A percentile compares a stretch with the other conserved stretches of the same genome.
Evolutionary conservation across 2,329 filamentous ascomycete species (phyloP).

Genomic region (Nannizziopsis arthrosporioides): DNA sequence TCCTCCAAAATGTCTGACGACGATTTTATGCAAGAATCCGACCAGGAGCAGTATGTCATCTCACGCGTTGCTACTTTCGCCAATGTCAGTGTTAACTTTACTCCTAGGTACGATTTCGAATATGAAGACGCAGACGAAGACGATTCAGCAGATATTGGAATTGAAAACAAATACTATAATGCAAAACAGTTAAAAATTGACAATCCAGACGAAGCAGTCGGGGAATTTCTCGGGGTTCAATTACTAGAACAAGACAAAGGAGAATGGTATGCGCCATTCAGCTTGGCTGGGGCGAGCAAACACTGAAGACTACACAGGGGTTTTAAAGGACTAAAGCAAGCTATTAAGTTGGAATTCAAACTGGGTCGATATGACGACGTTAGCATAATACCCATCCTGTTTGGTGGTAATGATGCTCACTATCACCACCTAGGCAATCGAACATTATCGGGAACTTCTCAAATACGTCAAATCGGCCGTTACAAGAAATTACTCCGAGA

Average conservation of each 20-base stretch:
- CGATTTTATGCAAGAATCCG: constrained; percentile 89
- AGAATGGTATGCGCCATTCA: constrained; percentile 55
- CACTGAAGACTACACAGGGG: constrained; percentile 41
- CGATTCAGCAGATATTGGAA: constrained; percentile 76
- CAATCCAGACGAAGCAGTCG: constrained; percentile 77
- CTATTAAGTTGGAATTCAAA: constrained; percentile 87
- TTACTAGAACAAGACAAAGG: constrained; percentile 79
- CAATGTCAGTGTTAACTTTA: background rate
- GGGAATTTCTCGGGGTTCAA: constrained; percentile 83
- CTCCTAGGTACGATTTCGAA: constrained; percentile 74
- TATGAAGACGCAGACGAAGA: constrained; percentile 92
- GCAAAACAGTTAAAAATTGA: constrained; percentile 89
- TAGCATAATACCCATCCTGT: constrained; percentile 8
- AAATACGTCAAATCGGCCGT: constrained; percentile 96
- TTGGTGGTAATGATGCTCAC: background rate
- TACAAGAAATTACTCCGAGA: constrained; percentile 95
- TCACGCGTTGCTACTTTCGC: background rate
- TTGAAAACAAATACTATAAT: constrained; percentile 99
- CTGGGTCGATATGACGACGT: constrained; percentile 80
- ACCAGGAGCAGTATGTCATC: constrained; percentile 58
- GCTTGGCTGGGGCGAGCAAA: background rate
- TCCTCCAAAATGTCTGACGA: constrained; percentile 56
- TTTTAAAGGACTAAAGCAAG: constrained; percentile 95
- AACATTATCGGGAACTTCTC: constrained; percentile 87
- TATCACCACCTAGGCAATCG: constrained; percentile 55